Evolutionary conservation across 176 grass and related monocot genomes (phyloP).

Genomic region (Elymus sibiricus): DNA sequence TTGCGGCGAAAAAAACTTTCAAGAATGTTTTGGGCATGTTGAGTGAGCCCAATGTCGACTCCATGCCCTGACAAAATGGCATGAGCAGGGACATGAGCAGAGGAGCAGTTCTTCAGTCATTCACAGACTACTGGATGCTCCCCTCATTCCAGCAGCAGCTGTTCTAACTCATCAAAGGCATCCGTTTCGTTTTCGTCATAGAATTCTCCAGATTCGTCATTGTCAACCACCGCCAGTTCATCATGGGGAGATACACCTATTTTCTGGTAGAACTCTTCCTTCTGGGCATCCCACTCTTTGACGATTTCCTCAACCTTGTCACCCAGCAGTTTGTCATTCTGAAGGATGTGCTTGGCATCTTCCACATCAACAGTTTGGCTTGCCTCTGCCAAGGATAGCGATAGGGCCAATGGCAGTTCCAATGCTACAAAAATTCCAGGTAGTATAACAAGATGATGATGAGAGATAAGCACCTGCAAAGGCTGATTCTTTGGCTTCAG

Average conservation of each 20-base stretch:
- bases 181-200: conserved; percentile 3
- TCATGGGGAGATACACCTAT: conserved; percentile 47
- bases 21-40: too few species aligned
- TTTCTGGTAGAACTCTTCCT: conserved; percentile 64
- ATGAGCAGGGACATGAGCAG: neutral
- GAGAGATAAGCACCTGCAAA: conserved; percentile 46
- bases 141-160: conserved; percentile 53
- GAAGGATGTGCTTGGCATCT: conserved; percentile 52
- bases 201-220: conserved; percentile 18
- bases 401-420: neutral
- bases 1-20: too few species aligned
- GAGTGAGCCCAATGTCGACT: neutral
- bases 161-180: conserved; percentile 48
- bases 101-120: neutral
- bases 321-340: conserved; percentile 45
- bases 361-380: conserved; percentile 27
- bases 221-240: conserved; percentile 2
- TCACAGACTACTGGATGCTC: neutral
- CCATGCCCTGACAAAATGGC: neutral
- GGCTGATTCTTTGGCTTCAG: conserved; percentile 58
- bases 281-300: conserved; percentile 70
- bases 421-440: neutral
- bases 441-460: neutral
- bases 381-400: conserved; percentile 32
- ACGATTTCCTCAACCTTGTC: conserved; percentile 56